Evolutionary conservation across 805 yeast species (phyloP).

Genomic region (Myxozyma neotropica): DNA sequence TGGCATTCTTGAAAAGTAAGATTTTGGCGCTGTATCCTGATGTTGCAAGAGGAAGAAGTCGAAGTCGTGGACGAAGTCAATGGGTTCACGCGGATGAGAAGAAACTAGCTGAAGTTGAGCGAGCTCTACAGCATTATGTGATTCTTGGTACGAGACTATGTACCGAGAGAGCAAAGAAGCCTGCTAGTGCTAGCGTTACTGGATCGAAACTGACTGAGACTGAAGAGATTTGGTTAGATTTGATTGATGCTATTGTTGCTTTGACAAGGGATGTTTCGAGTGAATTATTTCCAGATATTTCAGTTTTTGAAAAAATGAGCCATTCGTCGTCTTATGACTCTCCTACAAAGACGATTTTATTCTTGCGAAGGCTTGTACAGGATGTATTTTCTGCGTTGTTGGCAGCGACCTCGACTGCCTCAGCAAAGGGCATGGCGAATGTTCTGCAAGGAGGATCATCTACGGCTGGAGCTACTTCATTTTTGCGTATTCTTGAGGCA

Average conservation of each 20-base stretch:
- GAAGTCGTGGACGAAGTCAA: slow-evolving; percentile 10
- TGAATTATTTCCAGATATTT: slow-evolving; percentile 28
- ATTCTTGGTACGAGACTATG: slow-evolving; percentile 31
- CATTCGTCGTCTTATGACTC: slow-evolving; percentile 30
- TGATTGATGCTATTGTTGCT: slow-evolving; percentile 31
- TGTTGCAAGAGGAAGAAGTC: slow-evolving; percentile 24
- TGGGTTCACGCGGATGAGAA: slow-evolving; percentile 33
- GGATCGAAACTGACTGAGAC: slow-evolving; percentile 20
- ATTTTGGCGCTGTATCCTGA: slow-evolving; percentile 28
- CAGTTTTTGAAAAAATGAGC: slow-evolving; percentile 28
- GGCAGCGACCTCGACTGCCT: slow-evolving; percentile 28
- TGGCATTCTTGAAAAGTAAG: slow-evolving; percentile 14
- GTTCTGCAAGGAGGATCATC: slow-evolving; percentile 6
- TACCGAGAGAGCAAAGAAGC: slow-evolving; percentile 25
- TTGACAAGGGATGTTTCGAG: slow-evolving; percentile 31
- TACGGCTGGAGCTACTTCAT: slow-evolving; percentile 14
- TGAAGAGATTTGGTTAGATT: slow-evolving; percentile 29
- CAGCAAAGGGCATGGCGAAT: slow-evolving; percentile 12
- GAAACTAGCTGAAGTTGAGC: slow-evolving; percentile 25
- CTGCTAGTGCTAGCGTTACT: neutral
- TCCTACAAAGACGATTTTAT: slow-evolving; percentile 31
- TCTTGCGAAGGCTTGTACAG: slow-evolving; percentile 33
- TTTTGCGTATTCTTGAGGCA: slow-evolving; percentile 29
- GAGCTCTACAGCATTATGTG: slow-evolving; percentile 29
- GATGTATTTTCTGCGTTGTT: slow-evolving; percentile 35